A percentile compares a stretch with the other conserved stretches of the same genome.
phyloP scores from a whole-genome alignment of 495 filamentous ascomycete species.

The Hamigera avellanea region DNA sequence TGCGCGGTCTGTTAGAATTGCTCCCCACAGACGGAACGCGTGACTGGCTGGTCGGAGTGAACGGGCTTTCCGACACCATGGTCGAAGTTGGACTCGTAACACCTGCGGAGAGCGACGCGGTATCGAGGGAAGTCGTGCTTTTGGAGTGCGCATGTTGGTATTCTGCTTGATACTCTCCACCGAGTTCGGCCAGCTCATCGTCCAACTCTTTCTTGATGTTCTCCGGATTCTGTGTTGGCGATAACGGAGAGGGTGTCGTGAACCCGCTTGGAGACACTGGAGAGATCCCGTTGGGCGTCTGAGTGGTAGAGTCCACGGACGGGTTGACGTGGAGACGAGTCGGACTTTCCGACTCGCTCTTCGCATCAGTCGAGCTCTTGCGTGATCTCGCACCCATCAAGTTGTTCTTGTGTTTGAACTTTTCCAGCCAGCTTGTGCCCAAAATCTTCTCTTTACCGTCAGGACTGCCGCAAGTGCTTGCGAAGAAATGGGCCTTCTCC shows the following conservation, averaged over 20 bases:
- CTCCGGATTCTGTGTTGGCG: slow-evolving; percentile 57
- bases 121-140: slow-evolving; percentile 47
- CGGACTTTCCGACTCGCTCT: slow-evolving; percentile 38
- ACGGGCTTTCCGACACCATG: slow-evolving; percentile 65
- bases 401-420: slow-evolving; percentile 91
- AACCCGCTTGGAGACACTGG: slow-evolving; percentile 58
- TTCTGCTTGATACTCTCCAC: too few relatives aligned
- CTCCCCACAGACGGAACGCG: slow-evolving; percentile 43
- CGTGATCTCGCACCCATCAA: slow-evolving; percentile 54
- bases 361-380: slow-evolving; percentile 56
- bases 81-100: slow-evolving; percentile 80
- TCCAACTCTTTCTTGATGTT: slow-evolving; percentile 42
- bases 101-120: slow-evolving; percentile 54
- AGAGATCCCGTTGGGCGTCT: slow-evolving; percentile 59
- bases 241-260: slow-evolving; percentile 52
- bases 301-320: slow-evolving; percentile 41
- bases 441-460: slow-evolving; percentile 69
- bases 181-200: slow-evolving; percentile 41
- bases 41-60: slow-evolving; percentile 54
- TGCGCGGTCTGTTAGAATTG: slow-evolving; percentile 62
- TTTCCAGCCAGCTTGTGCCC: slow-evolving; percentile 77
- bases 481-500: slow-evolving; percentile 82
- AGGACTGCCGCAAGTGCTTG: slow-evolving; percentile 58
- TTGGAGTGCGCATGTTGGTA: slow-evolving; percentile 49
- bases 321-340: slow-evolving; percentile 36